Evolutionary conservation across 768 basidiomycete species (phyloP).

Genomic region (Russula abietina): DNA sequence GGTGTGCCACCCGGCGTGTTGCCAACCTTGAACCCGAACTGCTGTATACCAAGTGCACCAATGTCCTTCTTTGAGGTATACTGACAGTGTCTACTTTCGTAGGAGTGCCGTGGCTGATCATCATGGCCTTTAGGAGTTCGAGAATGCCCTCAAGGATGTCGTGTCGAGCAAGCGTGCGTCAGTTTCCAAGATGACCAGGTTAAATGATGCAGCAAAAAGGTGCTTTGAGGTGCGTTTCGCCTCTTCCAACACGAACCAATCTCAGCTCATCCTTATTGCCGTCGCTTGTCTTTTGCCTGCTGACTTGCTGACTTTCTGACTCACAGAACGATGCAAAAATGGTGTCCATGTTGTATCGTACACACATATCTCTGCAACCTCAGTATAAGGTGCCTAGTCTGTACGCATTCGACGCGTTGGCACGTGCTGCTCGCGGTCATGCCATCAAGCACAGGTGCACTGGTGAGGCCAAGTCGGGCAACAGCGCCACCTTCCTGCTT

Average conservation of each 20-base stretch:
- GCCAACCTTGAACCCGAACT: neutral
- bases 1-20: neutral
- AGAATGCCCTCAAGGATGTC: slow-evolving; percentile 71
- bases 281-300: neutral
- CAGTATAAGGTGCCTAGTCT: slow-evolving; percentile 77
- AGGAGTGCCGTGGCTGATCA: neutral
- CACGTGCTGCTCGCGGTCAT: slow-evolving; percentile 70
- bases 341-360: slow-evolving; percentile 82
- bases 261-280: slow-evolving; percentile 8
- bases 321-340: slow-evolving; percentile 79
- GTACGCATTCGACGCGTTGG: slow-evolving; percentile 90
- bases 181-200: slow-evolving; percentile 71
- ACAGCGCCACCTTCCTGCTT: slow-evolving; percentile 74
- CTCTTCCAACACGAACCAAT: neutral
- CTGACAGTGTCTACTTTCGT: neutral
- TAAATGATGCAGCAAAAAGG: slow-evolving; percentile 74
- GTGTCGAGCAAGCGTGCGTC: slow-evolving; percentile 81
- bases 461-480: slow-evolving; percentile 56
- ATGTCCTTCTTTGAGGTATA: slow-evolving; percentile 28
- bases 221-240: slow-evolving; percentile 59
- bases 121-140: slow-evolving; percentile 57
- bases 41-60: slow-evolving; percentile 2
- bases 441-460: slow-evolving; percentile 58
- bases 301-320: neutral
- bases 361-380: slow-evolving; percentile 71